Evolutionary conservation across 352 stramenopile genomes (phyloP), one percentile per base, ranked within the genome.

Genomic region (Phytopythium kandeliae): DNA sequence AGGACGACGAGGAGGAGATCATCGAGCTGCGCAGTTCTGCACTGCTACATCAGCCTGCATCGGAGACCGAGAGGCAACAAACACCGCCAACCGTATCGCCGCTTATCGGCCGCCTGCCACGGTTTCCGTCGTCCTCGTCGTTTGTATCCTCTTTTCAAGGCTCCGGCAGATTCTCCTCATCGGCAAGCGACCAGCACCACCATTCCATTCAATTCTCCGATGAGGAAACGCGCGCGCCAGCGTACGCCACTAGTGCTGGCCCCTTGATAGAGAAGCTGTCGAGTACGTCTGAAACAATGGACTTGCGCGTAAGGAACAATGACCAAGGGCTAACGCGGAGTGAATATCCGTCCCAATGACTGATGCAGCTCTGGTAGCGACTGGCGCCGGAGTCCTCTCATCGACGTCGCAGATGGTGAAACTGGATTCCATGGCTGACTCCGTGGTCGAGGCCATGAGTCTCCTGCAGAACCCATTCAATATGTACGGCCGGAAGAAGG

Each of bases 1-100:
- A 66, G 28, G 28, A 31, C 10, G 69, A 78, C 22, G 62, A 78
- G 37, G 65, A 73, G 36, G 57, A 68, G 54, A 65, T 57, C 1
- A 60, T 76, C 21, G 65, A 79, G 54, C 45, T 69, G 28, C 55
- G 58, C 3, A 46, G 61, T 3, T 61, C 55, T 33, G 48, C 61
- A 25, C 48, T 62, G 21, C 57, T 57, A n/a, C 37, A 60, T 34
- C 36, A 62, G 16, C 25, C 33, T 16, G 28, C 22, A 3, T 25
- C 47, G n/a, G 57, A 31, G 55, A 25, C 57, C 52, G 8, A 51
- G 53, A 33, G 62, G 55, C 6, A 43, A 22, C 36, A 22, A 21
- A 15, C 47, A 10, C 0, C 22, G 37, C 37, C 37, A 5, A 43
- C n/a, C n/a, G n/a, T n/a, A 9, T 4, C 25, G 11, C 34, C 26